Evolutionary conservation across 768 basidiomycete genomes (phyloP), one percentile per base, ranked within the genome.

Genomic region (Lactifluus subvellereus): DNA sequence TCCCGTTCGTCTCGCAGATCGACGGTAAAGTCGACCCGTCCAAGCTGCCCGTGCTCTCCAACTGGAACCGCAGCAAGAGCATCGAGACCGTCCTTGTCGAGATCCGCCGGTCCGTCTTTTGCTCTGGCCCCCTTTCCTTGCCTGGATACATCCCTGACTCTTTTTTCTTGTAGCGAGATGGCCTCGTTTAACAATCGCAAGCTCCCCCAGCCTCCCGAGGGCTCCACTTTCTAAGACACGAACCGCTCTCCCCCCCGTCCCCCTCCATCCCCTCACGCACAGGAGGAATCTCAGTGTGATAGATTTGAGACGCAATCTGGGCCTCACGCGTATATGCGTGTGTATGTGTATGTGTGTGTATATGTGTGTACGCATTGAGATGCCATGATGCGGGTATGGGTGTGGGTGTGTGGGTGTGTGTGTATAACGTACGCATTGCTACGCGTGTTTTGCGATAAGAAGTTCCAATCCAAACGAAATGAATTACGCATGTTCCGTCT

Each of bases 141-240:
- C 14, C 20, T 35, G 6, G 14, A 8, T 37, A 1, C 18, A 1
- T n/a, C 18, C 20, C 14, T 3, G 14, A 16, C 32, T 53, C 18
- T 54, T 35, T 45, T 45, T 0, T 65, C 14, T 43, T 14, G 10
- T 68, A 98, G 95, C 77, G 94, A 97, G 74, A 98, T 99, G 97
- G 94, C 88, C 2, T 84, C 89, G 53, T 86, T 89, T 71, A 83
- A 83, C 65, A 99, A 98, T 74, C 79, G 94, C 68, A 98, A 98
- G 77, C 81, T 95, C 42, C 91, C 94, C 38, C 97, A 99, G 76
- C 97, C 97, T 3, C 84, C 88, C 18, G 97, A 99, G 72, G 94
- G 94, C 66, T 85, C 81, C 64, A 82, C 71, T 50, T 91, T 91
- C 75, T 87, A 65, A 69, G 6, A 2, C 6, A 30, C 32, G 10